phyloP scores from a whole-genome alignment of 441 rosid species.

The Geranium incanum region DNA sequence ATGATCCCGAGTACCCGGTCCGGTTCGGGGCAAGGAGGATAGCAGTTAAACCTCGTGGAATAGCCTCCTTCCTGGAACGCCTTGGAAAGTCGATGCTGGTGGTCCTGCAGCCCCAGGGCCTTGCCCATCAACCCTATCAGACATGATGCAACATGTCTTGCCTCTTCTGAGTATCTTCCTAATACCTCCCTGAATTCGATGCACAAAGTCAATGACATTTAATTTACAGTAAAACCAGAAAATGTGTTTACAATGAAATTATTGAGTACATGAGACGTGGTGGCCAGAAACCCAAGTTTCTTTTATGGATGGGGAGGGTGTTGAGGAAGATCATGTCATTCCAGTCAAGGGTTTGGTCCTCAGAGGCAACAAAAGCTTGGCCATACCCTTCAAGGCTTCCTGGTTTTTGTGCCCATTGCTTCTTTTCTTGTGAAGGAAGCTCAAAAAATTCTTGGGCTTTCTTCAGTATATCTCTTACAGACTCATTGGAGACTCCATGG shows the following conservation, averaged over 20 bases:
- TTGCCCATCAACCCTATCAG: slow-evolving; percentile 21
- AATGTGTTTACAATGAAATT: too few species aligned
- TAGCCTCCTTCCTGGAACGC: slow-evolving; percentile 24
- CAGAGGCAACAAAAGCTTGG: slow-evolving; percentile 37
- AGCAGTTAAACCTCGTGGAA: slow-evolving; percentile 28
- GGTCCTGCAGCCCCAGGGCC: slow-evolving; percentile 21
- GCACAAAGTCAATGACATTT: not conserved
- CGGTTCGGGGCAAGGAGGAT: slow-evolving; percentile 33
- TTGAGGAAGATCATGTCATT: slow-evolving; percentile 38
- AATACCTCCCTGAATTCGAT: slow-evolving; percentile 22
- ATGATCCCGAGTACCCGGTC: slow-evolving; percentile 24
- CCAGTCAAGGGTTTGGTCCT: slow-evolving; percentile 40
- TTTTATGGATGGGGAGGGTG: slow-evolving; percentile 24
- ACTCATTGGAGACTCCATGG: slow-evolving; percentile 26
- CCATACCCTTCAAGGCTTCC: slow-evolving; percentile 39
- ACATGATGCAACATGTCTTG: slow-evolving; percentile 18
- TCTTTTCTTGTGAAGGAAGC: slow-evolving; percentile 31
- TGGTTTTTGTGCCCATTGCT: slow-evolving; percentile 29
- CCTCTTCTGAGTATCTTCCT: slow-evolving; percentile 26
- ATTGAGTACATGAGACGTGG: not conserved
- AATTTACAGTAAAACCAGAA: too few species aligned
- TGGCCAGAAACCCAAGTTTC: slow-evolving; percentile 32
- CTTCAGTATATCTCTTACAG: slow-evolving; percentile 18
- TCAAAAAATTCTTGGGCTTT: slow-evolving; percentile 27
- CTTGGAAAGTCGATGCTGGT: slow-evolving; percentile 15